These are phyloP conservation scores for Lactarius akahatsu DNA, from an alignment of 768 basidiomycete genomes.

Conservation along the genomic window DNA sequence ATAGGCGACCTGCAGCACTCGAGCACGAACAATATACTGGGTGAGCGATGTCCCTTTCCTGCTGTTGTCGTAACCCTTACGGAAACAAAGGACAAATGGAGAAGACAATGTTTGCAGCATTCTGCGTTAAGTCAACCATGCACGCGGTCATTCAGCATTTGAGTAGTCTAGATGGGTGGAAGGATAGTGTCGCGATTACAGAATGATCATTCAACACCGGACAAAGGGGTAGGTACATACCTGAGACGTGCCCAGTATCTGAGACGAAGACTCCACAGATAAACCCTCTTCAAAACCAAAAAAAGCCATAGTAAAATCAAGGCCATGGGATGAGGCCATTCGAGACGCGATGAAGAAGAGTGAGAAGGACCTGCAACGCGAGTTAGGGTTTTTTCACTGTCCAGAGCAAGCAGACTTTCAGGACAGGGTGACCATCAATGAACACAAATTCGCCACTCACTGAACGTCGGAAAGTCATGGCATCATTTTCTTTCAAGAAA, in stretches of 20 bases:
- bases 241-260: too few species aligned
- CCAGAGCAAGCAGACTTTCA: too few species aligned
- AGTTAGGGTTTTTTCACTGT: too few species aligned
- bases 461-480: not conserved
- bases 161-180: too few species aligned
- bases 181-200: too few species aligned
- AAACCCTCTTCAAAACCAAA: too few species aligned
- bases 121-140: not conserved
- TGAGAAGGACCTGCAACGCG: not conserved
- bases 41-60: slow-evolving; percentile 8
- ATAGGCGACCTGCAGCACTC: too few species aligned
- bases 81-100: slow-evolving; percentile 9
- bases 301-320: not conserved
- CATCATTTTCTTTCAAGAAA: slow-evolving; percentile 5
- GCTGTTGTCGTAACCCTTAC: not conserved
- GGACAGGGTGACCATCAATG: too few species aligned
- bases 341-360: not conserved
- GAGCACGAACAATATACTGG: too few species aligned
- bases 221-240: not conserved
- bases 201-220: not conserved
- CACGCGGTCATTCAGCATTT: not conserved
- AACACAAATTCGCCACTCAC: not conserved
- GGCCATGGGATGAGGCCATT: not conserved
- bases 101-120: not conserved
- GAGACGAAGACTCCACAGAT: not conserved